These are phyloP conservation scores for Fusarium udum DNA, from an alignment of 2,329 filamentous ascomycete species.

Conservation along the genomic window DNA sequence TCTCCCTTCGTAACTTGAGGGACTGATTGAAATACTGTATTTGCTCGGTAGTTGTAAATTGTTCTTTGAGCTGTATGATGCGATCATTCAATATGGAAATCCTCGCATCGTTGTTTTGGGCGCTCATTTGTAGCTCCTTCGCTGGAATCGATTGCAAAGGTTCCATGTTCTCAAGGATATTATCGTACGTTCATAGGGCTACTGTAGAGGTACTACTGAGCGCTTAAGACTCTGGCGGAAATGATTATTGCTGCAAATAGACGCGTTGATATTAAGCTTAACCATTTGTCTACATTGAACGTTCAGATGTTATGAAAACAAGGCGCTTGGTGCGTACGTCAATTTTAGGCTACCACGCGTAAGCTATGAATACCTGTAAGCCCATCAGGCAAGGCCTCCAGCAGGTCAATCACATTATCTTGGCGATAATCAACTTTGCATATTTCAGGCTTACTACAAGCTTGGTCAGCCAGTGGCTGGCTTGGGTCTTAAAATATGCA, in stretches of 20 bases:
- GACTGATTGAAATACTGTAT: neutral
- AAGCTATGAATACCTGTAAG: neutral
- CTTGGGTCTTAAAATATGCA: fast-evolving
- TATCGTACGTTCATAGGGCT: fast-evolving
- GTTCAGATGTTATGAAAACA: neutral
- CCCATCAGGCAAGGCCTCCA: fast-evolving
- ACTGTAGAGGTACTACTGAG: fast-evolving
- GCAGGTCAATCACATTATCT: fast-evolving
- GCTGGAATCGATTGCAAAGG: fast-evolving
- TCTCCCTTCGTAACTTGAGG: neutral
- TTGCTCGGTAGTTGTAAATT: neutral
- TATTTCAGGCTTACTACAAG: neutral
- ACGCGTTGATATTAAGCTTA: neutral
- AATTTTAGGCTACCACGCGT: neutral
- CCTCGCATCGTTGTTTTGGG: neutral
- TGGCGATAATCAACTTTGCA: neutral
- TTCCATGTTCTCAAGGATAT: neutral
- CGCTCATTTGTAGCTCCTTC: fast-evolving
- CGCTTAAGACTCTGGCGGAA: too few relatives aligned
- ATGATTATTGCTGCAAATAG: neutral
- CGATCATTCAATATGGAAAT: neutral
- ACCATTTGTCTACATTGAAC: too few relatives aligned
- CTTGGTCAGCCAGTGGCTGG: neutral
- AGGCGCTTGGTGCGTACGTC: fast-evolving
- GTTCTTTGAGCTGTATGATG: neutral